Conservation (phyloP, 148 eudicot genomes). For the Camellia sinensis region DNA sequence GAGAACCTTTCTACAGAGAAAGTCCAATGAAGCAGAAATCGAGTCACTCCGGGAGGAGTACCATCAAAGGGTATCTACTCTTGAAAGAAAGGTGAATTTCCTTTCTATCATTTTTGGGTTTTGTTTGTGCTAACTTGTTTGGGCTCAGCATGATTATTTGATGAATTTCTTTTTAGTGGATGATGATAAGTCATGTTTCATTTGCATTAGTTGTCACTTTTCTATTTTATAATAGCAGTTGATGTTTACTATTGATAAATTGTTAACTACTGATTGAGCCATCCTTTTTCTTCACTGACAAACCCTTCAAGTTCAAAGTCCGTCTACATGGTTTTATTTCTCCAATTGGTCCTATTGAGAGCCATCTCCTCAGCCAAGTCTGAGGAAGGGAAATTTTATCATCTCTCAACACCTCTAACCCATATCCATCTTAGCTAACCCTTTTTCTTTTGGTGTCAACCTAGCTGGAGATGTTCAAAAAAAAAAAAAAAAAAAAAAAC, state of each 20-base stretch:
- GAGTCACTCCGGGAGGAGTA: conserved; percentile 95
- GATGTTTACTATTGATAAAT: not conserved
- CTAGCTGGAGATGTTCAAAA: no score
- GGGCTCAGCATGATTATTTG: not conserved
- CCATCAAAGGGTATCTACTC: conserved; percentile 86
- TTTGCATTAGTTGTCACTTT: conserved; percentile 4
- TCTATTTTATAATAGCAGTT: not conserved
- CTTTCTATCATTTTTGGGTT: conserved; percentile 8
- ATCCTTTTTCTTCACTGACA: not conserved
- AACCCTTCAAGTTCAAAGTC: not conserved
- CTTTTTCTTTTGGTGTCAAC: not conserved
- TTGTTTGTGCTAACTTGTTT: not conserved
- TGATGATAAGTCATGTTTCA: not conserved
- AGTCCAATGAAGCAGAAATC: conserved; percentile 84
- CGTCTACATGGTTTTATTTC: not conserved
- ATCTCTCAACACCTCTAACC: not conserved
- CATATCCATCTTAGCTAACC: not conserved
- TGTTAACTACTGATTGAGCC: not conserved
- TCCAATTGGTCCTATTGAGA: not conserved
- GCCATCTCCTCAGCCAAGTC: not conserved
- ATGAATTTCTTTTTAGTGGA: conserved; percentile 5
- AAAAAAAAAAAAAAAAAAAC: no score
- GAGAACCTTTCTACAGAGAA: conserved; percentile 46
- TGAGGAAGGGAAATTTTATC: not conserved
- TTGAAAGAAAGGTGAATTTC: conserved; percentile 81